Conservation (phyloP, 1,284 basidiomycete species). For the Leucoagaricus sp. region DNA sequence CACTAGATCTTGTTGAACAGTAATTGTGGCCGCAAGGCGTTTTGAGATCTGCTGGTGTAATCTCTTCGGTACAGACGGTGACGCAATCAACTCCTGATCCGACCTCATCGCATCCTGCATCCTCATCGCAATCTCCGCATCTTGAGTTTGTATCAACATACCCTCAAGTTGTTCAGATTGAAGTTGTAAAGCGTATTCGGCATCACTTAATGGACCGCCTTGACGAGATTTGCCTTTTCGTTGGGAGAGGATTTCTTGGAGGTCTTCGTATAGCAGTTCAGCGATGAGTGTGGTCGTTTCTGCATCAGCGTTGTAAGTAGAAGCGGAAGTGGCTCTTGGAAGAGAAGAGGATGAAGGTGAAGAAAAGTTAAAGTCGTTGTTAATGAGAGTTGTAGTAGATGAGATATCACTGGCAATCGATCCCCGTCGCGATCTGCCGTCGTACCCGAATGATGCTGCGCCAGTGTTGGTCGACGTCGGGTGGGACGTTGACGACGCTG, state of each 20-base stretch:
- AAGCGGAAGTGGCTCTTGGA: background rate
- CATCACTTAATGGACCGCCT: constrained; percentile 37
- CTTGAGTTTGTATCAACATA: constrained; percentile 29
- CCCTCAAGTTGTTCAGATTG: constrained; percentile 42
- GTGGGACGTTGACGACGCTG: constrained; percentile 9
- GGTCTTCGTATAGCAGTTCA: constrained; percentile 33
- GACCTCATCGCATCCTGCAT: constrained; percentile 26
- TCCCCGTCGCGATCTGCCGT: background rate
- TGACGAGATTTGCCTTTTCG: constrained; percentile 43
- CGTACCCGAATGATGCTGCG: background rate
- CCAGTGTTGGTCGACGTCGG: background rate
- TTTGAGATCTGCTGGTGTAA: too few relatives aligned
- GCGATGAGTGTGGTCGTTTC: constrained; percentile 35
- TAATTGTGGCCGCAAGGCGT: too few relatives aligned
- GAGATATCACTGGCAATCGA: background rate
- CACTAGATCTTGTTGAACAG: too few relatives aligned
- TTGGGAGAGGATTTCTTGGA: constrained; percentile 35
- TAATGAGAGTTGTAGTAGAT: constrained; percentile 14
- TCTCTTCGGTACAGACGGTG: too few relatives aligned
- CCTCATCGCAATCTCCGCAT: constrained; percentile 28
- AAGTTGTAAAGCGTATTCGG: constrained; percentile 48
- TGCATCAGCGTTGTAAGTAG: constrained; percentile 25
- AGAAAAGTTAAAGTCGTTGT: background rate
- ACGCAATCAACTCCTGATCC: constrained; percentile 27
- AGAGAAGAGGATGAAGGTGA: background rate